phyloP scores from a whole-genome alignment of 2,329 filamentous ascomycete genomes.

The Neopestalotiopsis sp. region DNA sequence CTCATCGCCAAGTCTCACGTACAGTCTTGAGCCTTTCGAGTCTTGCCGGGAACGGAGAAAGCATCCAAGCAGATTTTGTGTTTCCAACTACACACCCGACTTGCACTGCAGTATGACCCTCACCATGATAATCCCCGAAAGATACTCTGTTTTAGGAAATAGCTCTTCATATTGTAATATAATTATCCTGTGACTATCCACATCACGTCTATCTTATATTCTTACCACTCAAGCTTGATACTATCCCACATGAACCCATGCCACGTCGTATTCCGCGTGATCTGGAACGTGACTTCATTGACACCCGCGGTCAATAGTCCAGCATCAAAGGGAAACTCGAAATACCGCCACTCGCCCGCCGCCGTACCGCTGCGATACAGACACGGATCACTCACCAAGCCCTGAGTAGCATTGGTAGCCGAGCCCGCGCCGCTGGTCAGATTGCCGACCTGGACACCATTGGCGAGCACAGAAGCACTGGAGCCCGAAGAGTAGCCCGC shows the following conservation, averaged over 20 bases:
- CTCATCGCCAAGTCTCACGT: too few relatives aligned
- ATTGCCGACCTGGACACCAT: slow-evolving; percentile 44
- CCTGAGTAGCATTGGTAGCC: neutral
- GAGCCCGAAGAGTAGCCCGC: slow-evolving; percentile 49
- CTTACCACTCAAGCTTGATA: slow-evolving; percentile 33
- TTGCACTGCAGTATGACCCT: too few relatives aligned
- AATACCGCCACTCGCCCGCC: slow-evolving; percentile 52
- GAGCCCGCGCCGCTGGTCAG: slow-evolving; percentile 37
- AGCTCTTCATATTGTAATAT: too few relatives aligned
- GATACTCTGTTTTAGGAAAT: too few relatives aligned
- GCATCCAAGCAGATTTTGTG: too few relatives aligned
- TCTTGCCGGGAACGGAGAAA: too few relatives aligned
- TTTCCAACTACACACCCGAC: too few relatives aligned
- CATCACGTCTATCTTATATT: too few relatives aligned
- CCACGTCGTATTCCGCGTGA: slow-evolving; percentile 32
- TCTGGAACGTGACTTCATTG: slow-evolving; percentile 32
- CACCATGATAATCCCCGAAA: too few relatives aligned
- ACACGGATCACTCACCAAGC: slow-evolving; percentile 46
- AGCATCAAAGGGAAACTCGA: slow-evolving; percentile 41
- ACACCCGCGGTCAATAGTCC: slow-evolving; percentile 25
- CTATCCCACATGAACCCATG: slow-evolving; percentile 35
- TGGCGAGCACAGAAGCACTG: slow-evolving; percentile 45
- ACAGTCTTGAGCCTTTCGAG: too few relatives aligned
- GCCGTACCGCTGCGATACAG: slow-evolving; percentile 52
- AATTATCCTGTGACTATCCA: too few relatives aligned